phyloP scores from a whole-genome alignment of 2,329 filamentous ascomycete species.

The Botrytis aclada region DNA sequence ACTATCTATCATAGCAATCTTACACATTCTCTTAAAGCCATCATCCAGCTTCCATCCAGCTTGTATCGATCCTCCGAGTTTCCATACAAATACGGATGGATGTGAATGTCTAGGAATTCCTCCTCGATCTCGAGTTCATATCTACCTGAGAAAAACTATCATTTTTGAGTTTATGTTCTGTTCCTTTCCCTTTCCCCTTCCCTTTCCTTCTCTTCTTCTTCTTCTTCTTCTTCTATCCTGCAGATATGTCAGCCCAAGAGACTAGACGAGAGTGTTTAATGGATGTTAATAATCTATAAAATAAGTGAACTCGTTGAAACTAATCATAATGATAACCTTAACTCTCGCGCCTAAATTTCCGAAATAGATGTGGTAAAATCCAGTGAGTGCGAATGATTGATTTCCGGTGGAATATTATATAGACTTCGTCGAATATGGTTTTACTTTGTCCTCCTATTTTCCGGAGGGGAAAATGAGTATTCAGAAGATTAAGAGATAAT shows the following conservation, averaged over 20 bases:
- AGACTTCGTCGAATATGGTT: background rate
- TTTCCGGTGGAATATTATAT: background rate
- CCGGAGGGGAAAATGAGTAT: background rate
- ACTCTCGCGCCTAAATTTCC: background rate
- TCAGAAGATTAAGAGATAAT: background rate
- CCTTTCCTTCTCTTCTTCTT: too few relatives aligned
- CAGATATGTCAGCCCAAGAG: accelerated
- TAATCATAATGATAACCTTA: accelerated
- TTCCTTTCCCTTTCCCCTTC: too few relatives aligned
- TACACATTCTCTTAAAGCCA: background rate
- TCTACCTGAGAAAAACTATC: too few relatives aligned
- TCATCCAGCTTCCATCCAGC: background rate
- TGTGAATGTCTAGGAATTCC: accelerated
- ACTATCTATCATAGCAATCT: background rate
- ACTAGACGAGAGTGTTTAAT: background rate
- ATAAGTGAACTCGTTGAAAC: accelerated
- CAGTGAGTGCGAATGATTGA: background rate
- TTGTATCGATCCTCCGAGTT: background rate
- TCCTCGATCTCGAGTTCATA: background rate
- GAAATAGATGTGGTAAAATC: background rate
- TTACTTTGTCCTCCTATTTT: background rate
- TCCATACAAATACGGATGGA: background rate
- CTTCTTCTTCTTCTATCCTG: background rate
- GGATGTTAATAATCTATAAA: background rate
- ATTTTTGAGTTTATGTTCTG: too few relatives aligned